These are phyloP conservation scores for Trametes hirsuta DNA, from an alignment of 1,284 basidiomycete genomes.

Conservation along the genomic window DNA sequence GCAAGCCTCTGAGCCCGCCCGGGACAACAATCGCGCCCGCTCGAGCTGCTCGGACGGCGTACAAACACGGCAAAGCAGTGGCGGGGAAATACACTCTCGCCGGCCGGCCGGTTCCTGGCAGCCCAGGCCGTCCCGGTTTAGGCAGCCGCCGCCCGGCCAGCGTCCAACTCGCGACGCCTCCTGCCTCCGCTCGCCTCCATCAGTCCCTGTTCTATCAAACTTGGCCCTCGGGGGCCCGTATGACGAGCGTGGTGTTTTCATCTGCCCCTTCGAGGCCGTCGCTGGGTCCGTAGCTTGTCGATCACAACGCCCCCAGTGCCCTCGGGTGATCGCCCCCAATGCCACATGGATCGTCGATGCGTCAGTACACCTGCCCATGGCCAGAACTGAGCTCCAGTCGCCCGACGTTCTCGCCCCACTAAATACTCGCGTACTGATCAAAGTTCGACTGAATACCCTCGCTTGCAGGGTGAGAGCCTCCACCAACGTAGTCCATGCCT, in stretches of 20 bases:
- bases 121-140: conserved; percentile 3
- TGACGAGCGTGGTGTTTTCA: neutral
- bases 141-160: conserved; percentile 9
- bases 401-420: neutral
- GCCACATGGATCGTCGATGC: neutral
- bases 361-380: neutral
- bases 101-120: conserved; percentile 3
- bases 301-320: neutral
- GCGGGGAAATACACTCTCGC: neutral
- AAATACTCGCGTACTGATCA: neutral
- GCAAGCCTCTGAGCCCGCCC: neutral
- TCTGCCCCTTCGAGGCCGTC: neutral
- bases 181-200: conserved; percentile 5
- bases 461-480: neutral
- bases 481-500: neutral
- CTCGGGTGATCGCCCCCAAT: neutral
- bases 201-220: conserved; percentile 4
- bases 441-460: neutral
- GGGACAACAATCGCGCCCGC: neutral
- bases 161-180: neutral
- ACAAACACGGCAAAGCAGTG: conserved; percentile 10
- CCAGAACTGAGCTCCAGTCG: conserved; percentile 3
- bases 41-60: neutral
- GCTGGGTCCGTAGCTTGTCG: neutral
- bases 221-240: neutral